These are phyloP conservation scores for Moesziomyces aphidis DNA, from an alignment of 1,284 basidiomycete species.

Conservation along the genomic window DNA sequence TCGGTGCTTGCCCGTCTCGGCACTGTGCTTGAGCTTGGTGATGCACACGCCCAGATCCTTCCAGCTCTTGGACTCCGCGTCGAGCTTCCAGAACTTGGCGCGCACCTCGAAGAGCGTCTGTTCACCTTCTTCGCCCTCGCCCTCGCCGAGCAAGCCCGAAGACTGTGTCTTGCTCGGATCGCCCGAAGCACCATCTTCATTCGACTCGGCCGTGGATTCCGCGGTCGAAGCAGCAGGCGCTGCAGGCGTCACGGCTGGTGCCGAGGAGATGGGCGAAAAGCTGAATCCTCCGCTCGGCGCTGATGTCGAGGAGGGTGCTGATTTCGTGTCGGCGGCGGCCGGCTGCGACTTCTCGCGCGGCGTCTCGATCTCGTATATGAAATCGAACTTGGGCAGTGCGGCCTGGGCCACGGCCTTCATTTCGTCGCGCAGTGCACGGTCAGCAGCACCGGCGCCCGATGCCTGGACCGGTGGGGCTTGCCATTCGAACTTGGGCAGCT, in stretches of 20 bases:
- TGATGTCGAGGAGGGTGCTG: not conserved
- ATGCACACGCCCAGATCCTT: constrained; percentile 60
- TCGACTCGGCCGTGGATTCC: not conserved
- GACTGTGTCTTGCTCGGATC: constrained; percentile 25
- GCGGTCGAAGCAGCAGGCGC: constrained; percentile 3
- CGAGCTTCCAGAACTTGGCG: constrained; percentile 61
- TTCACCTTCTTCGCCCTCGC: constrained; percentile 63
- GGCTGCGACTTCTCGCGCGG: not conserved
- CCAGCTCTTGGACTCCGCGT: constrained; percentile 44
- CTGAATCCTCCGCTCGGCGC: constrained; percentile 18
- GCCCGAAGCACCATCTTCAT: not conserved
- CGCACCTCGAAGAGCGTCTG: constrained; percentile 47
- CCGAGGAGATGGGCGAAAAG: constrained; percentile 10
- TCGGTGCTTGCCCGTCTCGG: constrained; percentile 38
- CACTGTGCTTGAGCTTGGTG: constrained; percentile 55
- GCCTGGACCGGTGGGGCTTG: constrained; percentile 7
- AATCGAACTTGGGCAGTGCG: constrained; percentile 40
- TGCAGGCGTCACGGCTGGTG: not conserved
- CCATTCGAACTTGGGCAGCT: constrained; percentile 34
- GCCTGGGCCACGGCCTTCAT: constrained; percentile 29
- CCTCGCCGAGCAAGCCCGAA: constrained; percentile 47
- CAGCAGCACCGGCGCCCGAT: not conserved
- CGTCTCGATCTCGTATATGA: constrained; percentile 35
- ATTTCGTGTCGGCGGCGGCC: not conserved
- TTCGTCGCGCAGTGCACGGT: constrained; percentile 34